Base-by-base conservation (phyloP, 2,329 filamentous ascomycete species). In the Aspergillus sp. region DNA sequence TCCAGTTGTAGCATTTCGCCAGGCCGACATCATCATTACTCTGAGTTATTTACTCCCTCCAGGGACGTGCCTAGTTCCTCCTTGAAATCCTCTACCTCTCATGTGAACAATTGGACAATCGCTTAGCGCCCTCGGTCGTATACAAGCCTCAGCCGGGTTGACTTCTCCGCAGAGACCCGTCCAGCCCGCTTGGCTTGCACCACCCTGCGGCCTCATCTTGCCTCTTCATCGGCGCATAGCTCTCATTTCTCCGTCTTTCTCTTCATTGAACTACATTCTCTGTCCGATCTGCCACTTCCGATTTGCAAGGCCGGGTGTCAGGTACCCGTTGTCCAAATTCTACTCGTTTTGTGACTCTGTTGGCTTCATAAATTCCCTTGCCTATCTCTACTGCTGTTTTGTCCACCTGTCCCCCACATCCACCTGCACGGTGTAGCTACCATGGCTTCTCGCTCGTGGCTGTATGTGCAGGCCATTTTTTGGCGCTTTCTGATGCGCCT, bases 401-500 rank as follows among this genome's bases (percentile, higher is more conserved):
- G 41, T 49, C 48, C 35, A 17, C 39, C 27, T 49, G 21, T 27
- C 27, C 35, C 14, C 35, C 35, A 15, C 17, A 48, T 35, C 24
- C 27, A 35, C 37, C 35, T 37, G 4, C 24, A 41, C 56, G 24
- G 49, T 52, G 27, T 40, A 31, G 41, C 40, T 23, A 57, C 60
- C 37, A 68, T 75, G 51, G 70, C 73, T 6, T 77, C 80, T 4
- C 81, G 87, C 74, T 84, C 82, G 79, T 81, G 85, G 67, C 80
- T 90, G 11, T 81, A 82, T 55, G 64, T 87, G 52, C 83, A 89
- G 70, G 88, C 88, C 47, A 75, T 80, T 27, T 82, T 87, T 70
- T 90, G 87, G 86, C 82, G 89, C 52, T 80, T 82, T 56, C 77
- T 90, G 43, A 89, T 90, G 83, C 80, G 79, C 57, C 80, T 90